phyloP scores from a whole-genome alignment of 495 filamentous ascomycete species.

The Podospora pseudopauciseta region DNA sequence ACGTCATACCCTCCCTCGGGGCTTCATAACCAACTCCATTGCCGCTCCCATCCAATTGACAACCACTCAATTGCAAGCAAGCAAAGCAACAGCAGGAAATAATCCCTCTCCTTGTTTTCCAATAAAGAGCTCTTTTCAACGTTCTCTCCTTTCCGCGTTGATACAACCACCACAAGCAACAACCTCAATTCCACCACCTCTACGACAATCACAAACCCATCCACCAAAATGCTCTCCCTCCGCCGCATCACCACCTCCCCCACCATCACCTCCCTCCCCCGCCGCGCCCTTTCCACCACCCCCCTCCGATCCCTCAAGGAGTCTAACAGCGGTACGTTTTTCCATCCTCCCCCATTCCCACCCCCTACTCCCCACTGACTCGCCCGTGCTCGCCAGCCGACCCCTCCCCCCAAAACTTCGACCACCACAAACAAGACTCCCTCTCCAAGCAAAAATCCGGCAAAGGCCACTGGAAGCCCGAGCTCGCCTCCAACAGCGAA shows the following conservation, averaged over 20 bases:
- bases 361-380: neutral
- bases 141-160: neutral
- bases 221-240: neutral
- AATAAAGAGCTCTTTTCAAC: neutral
- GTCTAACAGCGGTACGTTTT: conserved; percentile 18
- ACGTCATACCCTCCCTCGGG: neutral
- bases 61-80: neutral
- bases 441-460: conserved; percentile 68
- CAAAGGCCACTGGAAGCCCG: conserved; percentile 74
- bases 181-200: neutral
- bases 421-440: conserved; percentile 69
- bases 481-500: conserved; percentile 77
- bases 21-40: neutral
- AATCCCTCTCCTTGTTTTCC: neutral
- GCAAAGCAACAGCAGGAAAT: neutral
- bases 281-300: conserved; percentile 14
- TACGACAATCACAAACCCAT: neutral
- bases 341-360: neutral
- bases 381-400: conserved; percentile 20
- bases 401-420: conserved; percentile 44
- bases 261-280: neutral
- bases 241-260: neutral
- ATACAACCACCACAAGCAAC: neutral
- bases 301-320: conserved; percentile 21
- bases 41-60: neutral